These are phyloP conservation scores for Albugo laibachii DNA, from an alignment of 352 stramenopile species.

Conservation along the genomic window DNA sequence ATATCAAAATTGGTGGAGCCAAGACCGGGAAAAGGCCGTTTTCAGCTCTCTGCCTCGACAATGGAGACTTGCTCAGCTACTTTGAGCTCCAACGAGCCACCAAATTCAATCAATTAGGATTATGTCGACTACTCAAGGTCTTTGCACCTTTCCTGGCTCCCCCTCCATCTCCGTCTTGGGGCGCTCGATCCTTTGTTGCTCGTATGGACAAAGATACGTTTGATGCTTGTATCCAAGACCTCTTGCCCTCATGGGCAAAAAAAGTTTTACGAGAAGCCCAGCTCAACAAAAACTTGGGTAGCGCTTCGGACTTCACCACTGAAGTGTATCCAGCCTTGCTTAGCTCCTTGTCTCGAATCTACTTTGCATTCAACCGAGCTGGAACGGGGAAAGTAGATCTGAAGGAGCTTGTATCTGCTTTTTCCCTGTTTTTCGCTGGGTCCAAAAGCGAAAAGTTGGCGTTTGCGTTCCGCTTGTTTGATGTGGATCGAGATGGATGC, in stretches of 20 bases:
- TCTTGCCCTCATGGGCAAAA: slow-evolving; percentile 16
- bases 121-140: slow-evolving; percentile 42
- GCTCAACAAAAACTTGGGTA: too few relatives aligned
- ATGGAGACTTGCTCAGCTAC: slow-evolving; percentile 69
- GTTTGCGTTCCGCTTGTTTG: slow-evolving; percentile 81
- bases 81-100: slow-evolving; percentile 54
- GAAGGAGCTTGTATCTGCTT: slow-evolving; percentile 84
- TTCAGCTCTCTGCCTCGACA: slow-evolving; percentile 54
- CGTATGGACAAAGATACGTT: slow-evolving; percentile 72
- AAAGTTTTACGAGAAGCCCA: too few relatives aligned
- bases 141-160: slow-evolving; percentile 27
- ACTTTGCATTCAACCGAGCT: slow-evolving; percentile 74
- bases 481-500: slow-evolving; percentile 73
- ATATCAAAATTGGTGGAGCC: slow-evolving; percentile 15
- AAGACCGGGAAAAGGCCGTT: slow-evolving; percentile 45
- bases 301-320: too few relatives aligned
- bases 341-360: slow-evolving; percentile 30
- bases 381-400: slow-evolving; percentile 71
- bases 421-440: slow-evolving; percentile 85
- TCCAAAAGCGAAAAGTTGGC: slow-evolving; percentile 93
- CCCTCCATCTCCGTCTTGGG: too few relatives aligned
- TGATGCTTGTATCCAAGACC: slow-evolving; percentile 37
- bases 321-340: not conserved
- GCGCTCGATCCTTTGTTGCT: slow-evolving; percentile 16
- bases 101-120: slow-evolving; percentile 43